Evolutionary conservation across 495 filamentous ascomycete genomes (phyloP).

Genomic region (Acidiella bohemica): DNA sequence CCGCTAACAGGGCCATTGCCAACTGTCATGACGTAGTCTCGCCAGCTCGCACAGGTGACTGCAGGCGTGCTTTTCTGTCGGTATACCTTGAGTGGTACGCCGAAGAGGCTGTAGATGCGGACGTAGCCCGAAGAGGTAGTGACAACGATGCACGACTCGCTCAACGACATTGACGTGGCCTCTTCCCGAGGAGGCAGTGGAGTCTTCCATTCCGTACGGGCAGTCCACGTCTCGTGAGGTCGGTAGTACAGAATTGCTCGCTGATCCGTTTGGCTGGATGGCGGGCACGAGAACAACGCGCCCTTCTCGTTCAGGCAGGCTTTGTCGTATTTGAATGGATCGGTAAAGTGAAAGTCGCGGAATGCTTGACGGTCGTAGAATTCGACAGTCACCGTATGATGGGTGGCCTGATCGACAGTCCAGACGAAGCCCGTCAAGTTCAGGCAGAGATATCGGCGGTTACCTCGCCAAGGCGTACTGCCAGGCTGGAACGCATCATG

Average conservation of each 20-base stretch:
- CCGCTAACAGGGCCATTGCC: slow-evolving; percentile 77
- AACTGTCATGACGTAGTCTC: slow-evolving; percentile 85
- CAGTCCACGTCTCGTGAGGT: slow-evolving; percentile 93
- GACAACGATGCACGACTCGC: slow-evolving; percentile 78
- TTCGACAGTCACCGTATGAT: slow-evolving; percentile 91
- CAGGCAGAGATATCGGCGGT: slow-evolving; percentile 80
- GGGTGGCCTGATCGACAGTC: slow-evolving; percentile 91
- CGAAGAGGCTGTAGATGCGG: slow-evolving; percentile 83
- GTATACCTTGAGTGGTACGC: slow-evolving; percentile 75
- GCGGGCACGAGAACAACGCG: slow-evolving; percentile 70
- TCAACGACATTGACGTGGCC: slow-evolving; percentile 76
- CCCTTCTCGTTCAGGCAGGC: slow-evolving; percentile 84
- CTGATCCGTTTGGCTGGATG: slow-evolving; percentile 40
- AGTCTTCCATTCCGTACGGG: slow-evolving; percentile 80
- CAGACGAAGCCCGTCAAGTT: slow-evolving; percentile 90
- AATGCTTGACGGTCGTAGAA: slow-evolving; percentile 91
- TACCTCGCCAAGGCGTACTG: slow-evolving; percentile 89
- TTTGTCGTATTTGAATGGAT: slow-evolving; percentile 88
- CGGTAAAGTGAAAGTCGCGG: slow-evolving; percentile 92
- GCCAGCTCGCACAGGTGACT: slow-evolving; percentile 83
- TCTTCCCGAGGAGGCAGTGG: slow-evolving; percentile 67
- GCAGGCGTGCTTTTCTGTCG: slow-evolving; percentile 78
- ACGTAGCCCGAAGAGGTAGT: slow-evolving; percentile 77
- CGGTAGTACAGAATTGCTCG: slow-evolving; percentile 87
- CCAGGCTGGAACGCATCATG: slow-evolving; percentile 85